Evolutionary conservation across 768 basidiomycete species (phyloP).

Genomic region (Russula compacta): DNA sequence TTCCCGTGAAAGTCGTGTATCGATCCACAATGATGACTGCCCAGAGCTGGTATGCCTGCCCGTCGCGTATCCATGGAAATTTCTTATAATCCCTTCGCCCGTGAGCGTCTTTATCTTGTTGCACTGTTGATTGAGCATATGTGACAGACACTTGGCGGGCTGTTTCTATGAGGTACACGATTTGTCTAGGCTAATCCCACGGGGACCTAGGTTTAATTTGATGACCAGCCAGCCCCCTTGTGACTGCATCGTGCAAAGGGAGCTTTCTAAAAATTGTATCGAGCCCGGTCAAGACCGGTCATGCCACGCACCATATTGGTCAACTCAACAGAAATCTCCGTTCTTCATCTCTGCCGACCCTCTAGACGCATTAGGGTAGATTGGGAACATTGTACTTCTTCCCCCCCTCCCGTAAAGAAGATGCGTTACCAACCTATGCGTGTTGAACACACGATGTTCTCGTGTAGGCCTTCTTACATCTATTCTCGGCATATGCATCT

Average conservation of each 20-base stretch:
- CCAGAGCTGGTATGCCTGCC: neutral
- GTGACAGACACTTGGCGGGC: neutral
- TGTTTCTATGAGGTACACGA: neutral
- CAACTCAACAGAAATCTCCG: neutral
- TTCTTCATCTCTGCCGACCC: neutral
- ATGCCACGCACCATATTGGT: neutral
- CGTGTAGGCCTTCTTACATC: neutral
- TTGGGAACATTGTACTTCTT: neutral
- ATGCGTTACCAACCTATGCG: neutral
- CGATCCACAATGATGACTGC: neutral
- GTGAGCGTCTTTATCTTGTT: neutral
- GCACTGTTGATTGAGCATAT: neutral
- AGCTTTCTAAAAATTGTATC: neutral
- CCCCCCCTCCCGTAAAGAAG: neutral
- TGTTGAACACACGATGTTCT: neutral
- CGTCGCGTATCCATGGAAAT: neutral
- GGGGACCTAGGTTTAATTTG: neutral
- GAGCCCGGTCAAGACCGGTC: slow-evolving; percentile 7
- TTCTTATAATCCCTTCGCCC: neutral
- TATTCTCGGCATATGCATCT: neutral
- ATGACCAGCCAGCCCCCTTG: neutral
- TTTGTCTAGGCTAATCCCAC: neutral
- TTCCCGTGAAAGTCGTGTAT: neutral
- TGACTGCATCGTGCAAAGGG: neutral
- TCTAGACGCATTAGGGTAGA: neutral